phyloP scores from a whole-genome alignment of 306 rosid species.

The Senna tora region DNA sequence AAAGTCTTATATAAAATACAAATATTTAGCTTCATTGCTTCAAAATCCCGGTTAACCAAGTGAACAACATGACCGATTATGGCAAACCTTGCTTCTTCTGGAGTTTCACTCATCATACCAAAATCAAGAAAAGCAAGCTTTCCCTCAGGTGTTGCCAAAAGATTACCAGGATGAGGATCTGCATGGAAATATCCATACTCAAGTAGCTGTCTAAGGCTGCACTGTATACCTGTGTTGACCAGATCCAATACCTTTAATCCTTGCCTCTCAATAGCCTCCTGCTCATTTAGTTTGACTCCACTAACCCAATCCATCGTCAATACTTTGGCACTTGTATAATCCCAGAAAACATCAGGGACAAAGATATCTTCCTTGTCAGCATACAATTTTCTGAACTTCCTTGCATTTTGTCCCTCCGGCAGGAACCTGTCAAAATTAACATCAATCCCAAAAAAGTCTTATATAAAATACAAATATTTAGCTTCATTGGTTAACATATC shows the following conservation, averaged over 20 bases:
- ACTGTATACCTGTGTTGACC: slow-evolving; percentile 84
- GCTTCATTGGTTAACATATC: slow-evolving; percentile 1
- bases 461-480: slow-evolving; percentile 10
- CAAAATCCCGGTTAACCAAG: slow-evolving; percentile 91
- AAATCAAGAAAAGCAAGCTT: slow-evolving; percentile 93
- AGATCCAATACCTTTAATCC: slow-evolving; percentile 84
- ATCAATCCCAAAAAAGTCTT: slow-evolving; percentile 60
- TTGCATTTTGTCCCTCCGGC: slow-evolving; percentile 95
- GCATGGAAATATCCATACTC: slow-evolving; percentile 97
- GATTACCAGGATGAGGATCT: slow-evolving; percentile 98
- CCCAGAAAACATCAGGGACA: slow-evolving; percentile 94
- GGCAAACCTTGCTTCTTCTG: slow-evolving; percentile 87
- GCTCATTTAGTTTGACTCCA: slow-evolving; percentile 88
- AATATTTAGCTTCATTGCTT: slow-evolving; percentile 75
- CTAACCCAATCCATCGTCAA: slow-evolving; percentile 93
- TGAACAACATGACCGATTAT: slow-evolving; percentile 96
- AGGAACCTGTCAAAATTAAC: slow-evolving; percentile 79
- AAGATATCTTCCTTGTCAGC: slow-evolving; percentile 84
- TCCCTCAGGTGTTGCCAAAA: slow-evolving; percentile 89
- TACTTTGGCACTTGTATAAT: slow-evolving; percentile 81
- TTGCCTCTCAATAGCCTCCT: slow-evolving; percentile 84
- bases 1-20: slow-evolving; percentile 36
- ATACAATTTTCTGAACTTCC: slow-evolving; percentile 83
- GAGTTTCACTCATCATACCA: slow-evolving; percentile 98
- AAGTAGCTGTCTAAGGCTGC: slow-evolving; percentile 92